Conservation (phyloP, 192 early-diverging fungal genomes). For the Podila epicladia region DNA sequence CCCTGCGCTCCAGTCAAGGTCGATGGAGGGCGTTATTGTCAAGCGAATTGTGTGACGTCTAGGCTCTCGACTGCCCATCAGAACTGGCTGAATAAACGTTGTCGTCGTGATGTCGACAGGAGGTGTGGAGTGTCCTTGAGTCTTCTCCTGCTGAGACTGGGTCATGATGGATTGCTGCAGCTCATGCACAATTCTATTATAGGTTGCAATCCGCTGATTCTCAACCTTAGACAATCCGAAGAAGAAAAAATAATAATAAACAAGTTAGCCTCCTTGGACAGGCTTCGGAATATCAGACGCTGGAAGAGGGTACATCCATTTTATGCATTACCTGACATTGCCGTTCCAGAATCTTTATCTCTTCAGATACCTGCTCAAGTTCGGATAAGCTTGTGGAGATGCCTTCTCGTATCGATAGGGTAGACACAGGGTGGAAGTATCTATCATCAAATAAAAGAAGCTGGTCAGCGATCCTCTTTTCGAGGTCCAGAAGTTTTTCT, state of each 20-base stretch:
- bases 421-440: background rate
- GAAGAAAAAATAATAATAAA: background rate
- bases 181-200: background rate
- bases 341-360: background rate
- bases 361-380: background rate
- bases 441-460: too few species aligned
- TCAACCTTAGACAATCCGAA: background rate
- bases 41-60: background rate
- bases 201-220: background rate
- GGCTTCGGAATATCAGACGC: too few species aligned
- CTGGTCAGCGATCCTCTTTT: too few species aligned
- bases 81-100: constrained; percentile 8
- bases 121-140: background rate
- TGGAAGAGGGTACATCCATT: too few species aligned
- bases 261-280: background rate
- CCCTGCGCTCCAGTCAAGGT: background rate
- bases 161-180: constrained; percentile 19
- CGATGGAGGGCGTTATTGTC: background rate
- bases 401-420: background rate
- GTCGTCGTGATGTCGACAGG: background rate
- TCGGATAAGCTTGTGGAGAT: background rate
- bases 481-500: too few species aligned
- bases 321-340: background rate
- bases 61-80: background rate
- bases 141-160: background rate